Percentiles rank a stretch among this genome's conserved stretches.
Evolutionary conservation across 2,329 filamentous ascomycete genomes (phyloP).

Genomic region (Onygenales sp.): DNA sequence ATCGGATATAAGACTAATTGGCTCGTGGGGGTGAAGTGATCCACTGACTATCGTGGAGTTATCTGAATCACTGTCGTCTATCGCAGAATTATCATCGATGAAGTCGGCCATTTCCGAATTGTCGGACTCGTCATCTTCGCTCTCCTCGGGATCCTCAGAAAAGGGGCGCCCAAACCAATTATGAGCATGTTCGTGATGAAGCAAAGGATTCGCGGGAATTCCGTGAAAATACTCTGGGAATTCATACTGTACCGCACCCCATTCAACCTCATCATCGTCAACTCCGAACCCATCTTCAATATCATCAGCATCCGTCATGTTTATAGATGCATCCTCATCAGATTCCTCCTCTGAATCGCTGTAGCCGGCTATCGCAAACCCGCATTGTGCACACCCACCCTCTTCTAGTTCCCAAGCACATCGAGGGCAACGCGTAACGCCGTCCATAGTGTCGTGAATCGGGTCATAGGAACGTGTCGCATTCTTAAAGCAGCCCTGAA

Average conservation of each 20-base stretch:
- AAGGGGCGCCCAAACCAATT: neutral
- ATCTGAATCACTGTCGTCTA: conserved; percentile 5
- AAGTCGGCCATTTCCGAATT: conserved; percentile 14
- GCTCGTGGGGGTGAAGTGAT: too few relatives aligned
- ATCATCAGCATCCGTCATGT: conserved; percentile 32
- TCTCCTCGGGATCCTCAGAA: conserved; percentile 14
- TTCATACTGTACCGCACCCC: neutral
- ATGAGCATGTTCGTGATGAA: neutral
- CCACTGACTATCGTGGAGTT: neutral
- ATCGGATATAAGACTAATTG: conserved; percentile 7
- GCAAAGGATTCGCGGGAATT: neutral
- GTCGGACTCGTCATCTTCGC: conserved; percentile 9
- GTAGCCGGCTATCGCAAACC: conserved; percentile 41
- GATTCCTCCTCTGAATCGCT: conserved; percentile 35
- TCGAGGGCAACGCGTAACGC: conserved; percentile 51
- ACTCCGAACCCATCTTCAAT: conserved; percentile 23
- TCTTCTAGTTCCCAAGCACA: conserved; percentile 58
- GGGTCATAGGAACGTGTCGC: conserved; percentile 25
- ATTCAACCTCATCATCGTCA: conserved; percentile 14
- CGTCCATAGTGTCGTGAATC: conserved; percentile 49
- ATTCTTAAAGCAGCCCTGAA: conserved; percentile 50
- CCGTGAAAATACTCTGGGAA: neutral
- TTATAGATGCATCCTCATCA: conserved; percentile 1
- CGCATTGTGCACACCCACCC: conserved; percentile 47
- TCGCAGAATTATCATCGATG: conserved; percentile 11